phyloP scores from a whole-genome alignment of 75 land plant species.

The Cupressus sempervirens region DNA sequence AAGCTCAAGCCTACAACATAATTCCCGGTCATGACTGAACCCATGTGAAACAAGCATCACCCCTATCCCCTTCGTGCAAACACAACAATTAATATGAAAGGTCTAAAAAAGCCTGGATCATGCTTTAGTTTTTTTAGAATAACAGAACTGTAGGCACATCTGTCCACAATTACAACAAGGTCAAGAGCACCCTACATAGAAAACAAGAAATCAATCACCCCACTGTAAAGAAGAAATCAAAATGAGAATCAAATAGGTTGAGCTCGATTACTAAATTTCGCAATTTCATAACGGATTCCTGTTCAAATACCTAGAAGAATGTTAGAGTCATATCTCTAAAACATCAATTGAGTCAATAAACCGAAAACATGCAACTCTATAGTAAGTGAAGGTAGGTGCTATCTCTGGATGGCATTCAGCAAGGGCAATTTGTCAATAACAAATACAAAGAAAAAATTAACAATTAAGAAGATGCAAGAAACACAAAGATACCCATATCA shows the following conservation, averaged over 20 bases:
- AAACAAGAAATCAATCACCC: background rate
- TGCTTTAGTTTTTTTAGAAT: background rate
- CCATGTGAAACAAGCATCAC: background rate
- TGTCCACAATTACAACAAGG: background rate
- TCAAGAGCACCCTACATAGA: background rate
- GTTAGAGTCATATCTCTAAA: no score
- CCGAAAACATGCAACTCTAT: no score
- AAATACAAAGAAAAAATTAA: no score
- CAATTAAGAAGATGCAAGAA: background rate
- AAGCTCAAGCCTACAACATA: background rate
- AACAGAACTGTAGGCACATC: background rate
- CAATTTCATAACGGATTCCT: no score
- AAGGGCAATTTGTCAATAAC: no score
- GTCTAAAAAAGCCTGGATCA: constrained; percentile 26
- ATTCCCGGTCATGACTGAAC: background rate
- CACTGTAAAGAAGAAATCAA: background rate
- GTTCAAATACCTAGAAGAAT: no score
- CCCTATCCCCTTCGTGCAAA: background rate
- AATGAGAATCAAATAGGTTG: background rate
- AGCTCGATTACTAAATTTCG: no score
- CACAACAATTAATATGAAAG: background rate
- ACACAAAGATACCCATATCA: background rate
- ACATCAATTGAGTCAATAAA: no score
- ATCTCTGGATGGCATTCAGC: no score
- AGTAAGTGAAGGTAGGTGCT: no score